Conservation (phyloP, 2,329 filamentous ascomycete genomes). For the Helicocarpus griseus region DNA sequence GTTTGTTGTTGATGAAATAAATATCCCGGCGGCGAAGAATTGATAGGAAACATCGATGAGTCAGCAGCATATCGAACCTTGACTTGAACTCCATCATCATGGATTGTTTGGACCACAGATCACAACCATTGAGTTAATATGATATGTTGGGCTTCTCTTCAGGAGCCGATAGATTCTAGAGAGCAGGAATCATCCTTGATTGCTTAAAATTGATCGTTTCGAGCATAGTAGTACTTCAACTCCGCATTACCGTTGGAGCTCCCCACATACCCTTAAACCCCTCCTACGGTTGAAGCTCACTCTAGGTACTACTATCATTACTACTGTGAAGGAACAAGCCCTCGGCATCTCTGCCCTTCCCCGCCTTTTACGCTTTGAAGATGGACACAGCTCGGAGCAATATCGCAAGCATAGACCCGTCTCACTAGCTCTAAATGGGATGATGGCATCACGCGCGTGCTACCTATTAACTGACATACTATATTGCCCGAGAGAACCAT, state of each 20-base stretch:
- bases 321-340: neutral
- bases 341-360: conserved; percentile 1
- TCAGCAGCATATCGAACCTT: too few relatives aligned
- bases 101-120: too few relatives aligned
- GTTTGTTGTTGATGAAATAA: neutral
- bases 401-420: neutral
- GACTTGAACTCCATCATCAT: too few relatives aligned
- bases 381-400: neutral
- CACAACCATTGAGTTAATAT: too few relatives aligned
- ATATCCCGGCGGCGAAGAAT: too few relatives aligned
- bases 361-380: neutral
- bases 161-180: too few relatives aligned
- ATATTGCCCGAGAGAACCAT: neutral
- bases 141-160: too few relatives aligned
- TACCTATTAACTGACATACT: neutral
- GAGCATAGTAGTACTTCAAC: too few relatives aligned
- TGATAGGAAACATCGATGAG: too few relatives aligned
- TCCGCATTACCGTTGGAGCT: neutral
- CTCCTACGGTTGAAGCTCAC: neutral
- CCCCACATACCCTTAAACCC: neutral
- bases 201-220: too few relatives aligned
- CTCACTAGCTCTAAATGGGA: neutral
- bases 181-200: neutral
- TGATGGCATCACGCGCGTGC: too few relatives aligned
- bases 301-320: too few relatives aligned